These are phyloP conservation scores for Rhizopogon vulgaris DNA, from an alignment of 768 basidiomycete genomes.

Conservation along the genomic window DNA sequence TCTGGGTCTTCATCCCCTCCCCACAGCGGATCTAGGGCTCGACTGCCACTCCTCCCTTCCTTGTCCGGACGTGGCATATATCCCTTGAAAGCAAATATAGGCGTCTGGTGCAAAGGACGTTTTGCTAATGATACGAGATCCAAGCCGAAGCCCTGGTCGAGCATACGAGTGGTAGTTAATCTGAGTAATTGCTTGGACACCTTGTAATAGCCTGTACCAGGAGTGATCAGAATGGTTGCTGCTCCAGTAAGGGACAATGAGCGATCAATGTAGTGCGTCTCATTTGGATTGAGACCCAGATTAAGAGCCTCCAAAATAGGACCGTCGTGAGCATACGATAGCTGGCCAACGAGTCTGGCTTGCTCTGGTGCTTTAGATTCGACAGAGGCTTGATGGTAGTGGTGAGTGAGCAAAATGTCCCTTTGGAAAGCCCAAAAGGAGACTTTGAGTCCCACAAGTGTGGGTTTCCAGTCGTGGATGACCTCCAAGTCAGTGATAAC, in stretches of 20 bases:
- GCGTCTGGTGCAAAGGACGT: slow-evolving; percentile 87
- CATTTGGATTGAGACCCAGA: slow-evolving; percentile 84
- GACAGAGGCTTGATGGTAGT: slow-evolving; percentile 67
- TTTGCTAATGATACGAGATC: slow-evolving; percentile 88
- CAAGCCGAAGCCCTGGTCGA: slow-evolving; percentile 88
- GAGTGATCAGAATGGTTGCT: slow-evolving; percentile 80
- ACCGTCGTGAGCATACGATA: slow-evolving; percentile 89
- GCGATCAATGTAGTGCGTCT: slow-evolving; percentile 93
- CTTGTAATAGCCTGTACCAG: slow-evolving; percentile 90
- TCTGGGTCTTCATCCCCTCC: slow-evolving; percentile 50
- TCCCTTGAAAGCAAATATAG: slow-evolving; percentile 85
- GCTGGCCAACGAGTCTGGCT: slow-evolving; percentile 65
- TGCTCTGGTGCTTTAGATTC: slow-evolving; percentile 41
- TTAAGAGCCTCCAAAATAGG: slow-evolving; percentile 95
- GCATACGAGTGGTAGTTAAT: slow-evolving; percentile 87
- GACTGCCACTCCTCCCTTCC: slow-evolving; percentile 38
- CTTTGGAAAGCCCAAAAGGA: slow-evolving; percentile 89
- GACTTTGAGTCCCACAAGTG: slow-evolving; percentile 80
- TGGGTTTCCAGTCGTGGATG: slow-evolving; percentile 81
- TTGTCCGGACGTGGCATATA: slow-evolving; percentile 51
- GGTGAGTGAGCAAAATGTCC: slow-evolving; percentile 85
- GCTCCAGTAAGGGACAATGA: slow-evolving; percentile 86
- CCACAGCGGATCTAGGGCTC: slow-evolving; percentile 69
- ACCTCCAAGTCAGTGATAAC: slow-evolving; percentile 91
- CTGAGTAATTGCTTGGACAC: slow-evolving; percentile 88